Conservation (phyloP, 768 basidiomycete species). For the Suillus spraguei region DNA sequence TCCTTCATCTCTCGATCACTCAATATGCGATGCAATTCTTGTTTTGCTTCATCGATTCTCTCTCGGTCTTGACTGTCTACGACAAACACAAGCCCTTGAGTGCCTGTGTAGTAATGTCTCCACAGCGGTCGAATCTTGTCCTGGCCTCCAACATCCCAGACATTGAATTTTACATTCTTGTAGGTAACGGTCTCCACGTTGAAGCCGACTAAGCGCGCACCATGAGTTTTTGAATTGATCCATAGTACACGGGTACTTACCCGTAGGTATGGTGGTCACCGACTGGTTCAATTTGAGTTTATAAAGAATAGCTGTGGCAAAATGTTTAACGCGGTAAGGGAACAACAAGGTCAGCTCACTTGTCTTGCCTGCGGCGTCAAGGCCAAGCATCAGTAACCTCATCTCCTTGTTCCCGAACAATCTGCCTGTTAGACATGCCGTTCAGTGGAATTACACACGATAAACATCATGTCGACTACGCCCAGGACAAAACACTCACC, state of each 20-base stretch:
- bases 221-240: conserved; percentile 11
- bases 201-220: conserved; percentile 77
- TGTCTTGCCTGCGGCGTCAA: conserved; percentile 98
- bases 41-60: conserved; percentile 94
- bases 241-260: conserved; percentile 39
- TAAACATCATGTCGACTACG: not conserved
- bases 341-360: conserved; percentile 57
- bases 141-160: conserved; percentile 99
- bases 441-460: conserved; percentile 11
- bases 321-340: conserved; percentile 14
- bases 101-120: conserved; percentile 99
- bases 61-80: conserved; percentile 97
- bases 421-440: conserved; percentile 58
- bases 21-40: conserved; percentile 94
- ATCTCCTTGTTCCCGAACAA: conserved; percentile 99
- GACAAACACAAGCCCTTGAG: conserved; percentile 97
- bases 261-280: conserved; percentile 97
- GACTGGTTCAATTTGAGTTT: conserved; percentile 99
- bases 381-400: conserved; percentile 94
- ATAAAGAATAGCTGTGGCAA: conserved; percentile 85
- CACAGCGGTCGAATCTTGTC: conserved; percentile 98
- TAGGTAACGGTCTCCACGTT: conserved; percentile 99
- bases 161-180: conserved; percentile 96
- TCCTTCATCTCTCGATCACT: conserved; percentile 99
- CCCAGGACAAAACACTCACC: conserved; percentile 42